Percentiles rank a stretch among this genome's conserved stretches.
Evolutionary conservation across 2,329 filamentous ascomycete genomes (phyloP).

Genomic region (Onygenales sp.): DNA sequence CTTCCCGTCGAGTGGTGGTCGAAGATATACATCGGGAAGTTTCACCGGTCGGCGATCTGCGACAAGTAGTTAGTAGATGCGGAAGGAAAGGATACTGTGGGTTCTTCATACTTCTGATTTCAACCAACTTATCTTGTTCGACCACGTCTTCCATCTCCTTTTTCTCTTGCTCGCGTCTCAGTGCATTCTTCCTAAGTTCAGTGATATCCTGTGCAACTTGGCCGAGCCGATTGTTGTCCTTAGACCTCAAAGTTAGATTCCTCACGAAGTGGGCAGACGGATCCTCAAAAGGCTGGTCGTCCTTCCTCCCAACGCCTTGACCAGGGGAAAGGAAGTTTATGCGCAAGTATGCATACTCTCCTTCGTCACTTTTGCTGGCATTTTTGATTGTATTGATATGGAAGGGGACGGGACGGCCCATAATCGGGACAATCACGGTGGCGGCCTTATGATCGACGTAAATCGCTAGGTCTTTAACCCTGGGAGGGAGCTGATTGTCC

Average conservation of each 20-base stretch:
- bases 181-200: conserved; percentile 86
- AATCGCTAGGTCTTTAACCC: conserved; percentile 77
- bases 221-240: conserved; percentile 77
- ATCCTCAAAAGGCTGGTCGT: conserved; percentile 97
- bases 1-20: conserved; percentile 92
- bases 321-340: conserved; percentile 97
- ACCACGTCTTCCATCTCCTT: conserved; percentile 99
- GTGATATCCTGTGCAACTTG: conserved; percentile 90
- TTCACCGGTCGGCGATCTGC: conserved; percentile 78
- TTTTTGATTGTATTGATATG: conserved; percentile 99
- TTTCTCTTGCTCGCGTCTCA: conserved; percentile 94
- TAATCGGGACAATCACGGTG: conserved; percentile 87
- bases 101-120: conserved; percentile 69
- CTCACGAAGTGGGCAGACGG: conserved; percentile 90
- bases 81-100: background rate
- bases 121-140: conserved; percentile 93
- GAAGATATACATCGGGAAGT: conserved; percentile 89
- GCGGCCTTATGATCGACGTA: conserved; percentile 84
- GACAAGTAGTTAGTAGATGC: background rate
- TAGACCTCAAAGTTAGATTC: conserved; percentile 88
- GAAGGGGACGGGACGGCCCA: conserved; percentile 95
- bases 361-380: conserved; percentile 93
- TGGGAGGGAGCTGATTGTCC: conserved; percentile 81
- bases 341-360: conserved; percentile 83
- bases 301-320: conserved; percentile 92